Conservation (phyloP, 108 stramenopile species). For the Discostella stelligeroides region DNA sequence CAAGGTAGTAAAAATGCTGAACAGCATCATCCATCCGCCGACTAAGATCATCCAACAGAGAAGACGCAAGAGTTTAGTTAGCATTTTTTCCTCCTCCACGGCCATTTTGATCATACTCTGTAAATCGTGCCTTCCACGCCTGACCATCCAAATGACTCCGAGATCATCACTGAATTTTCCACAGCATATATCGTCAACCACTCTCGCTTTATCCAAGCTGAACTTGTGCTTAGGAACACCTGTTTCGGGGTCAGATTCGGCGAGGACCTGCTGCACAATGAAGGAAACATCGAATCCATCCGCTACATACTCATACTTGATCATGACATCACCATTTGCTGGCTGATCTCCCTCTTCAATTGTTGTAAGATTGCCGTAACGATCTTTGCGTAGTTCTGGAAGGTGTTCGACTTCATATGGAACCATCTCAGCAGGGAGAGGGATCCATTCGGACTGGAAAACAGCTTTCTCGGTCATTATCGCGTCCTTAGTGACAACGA, state of each 20-base stretch:
- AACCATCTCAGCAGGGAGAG: constrained; percentile 47
- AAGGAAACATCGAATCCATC: constrained; percentile 62
- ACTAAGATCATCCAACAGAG: constrained; percentile 43
- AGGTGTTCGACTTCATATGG: constrained; percentile 46
- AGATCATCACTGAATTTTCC: constrained; percentile 53
- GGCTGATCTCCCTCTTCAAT: constrained; percentile 53
- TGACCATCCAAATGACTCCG: constrained; percentile 61
- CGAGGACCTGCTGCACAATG: constrained; percentile 50
- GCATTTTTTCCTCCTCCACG: constrained; percentile 46
- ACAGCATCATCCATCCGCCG: constrained; percentile 58
- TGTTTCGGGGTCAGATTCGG: constrained; percentile 44
- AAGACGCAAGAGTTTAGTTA: constrained; percentile 47
- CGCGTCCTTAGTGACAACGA: constrained; percentile 44
- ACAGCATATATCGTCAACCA: constrained; percentile 50
- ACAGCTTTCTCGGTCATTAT: constrained; percentile 40
- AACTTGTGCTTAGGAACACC: constrained; percentile 40
- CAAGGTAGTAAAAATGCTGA: constrained; percentile 45
- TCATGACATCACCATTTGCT: constrained; percentile 53
- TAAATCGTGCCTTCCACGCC: constrained; percentile 46
- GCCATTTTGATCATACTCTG: constrained; percentile 59
- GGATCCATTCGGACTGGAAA: constrained; percentile 45
- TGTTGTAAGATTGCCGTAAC: constrained; percentile 52
- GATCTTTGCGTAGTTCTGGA: constrained; percentile 44
- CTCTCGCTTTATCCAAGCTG: constrained; percentile 42
- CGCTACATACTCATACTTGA: constrained; percentile 51